A percentile compares a stretch with the other conserved stretches of the same genome.
These are phyloP conservation scores for Calonectria honghensis DNA, from an alignment of 2,329 filamentous ascomycete genomes.

Conservation along the genomic window DNA sequence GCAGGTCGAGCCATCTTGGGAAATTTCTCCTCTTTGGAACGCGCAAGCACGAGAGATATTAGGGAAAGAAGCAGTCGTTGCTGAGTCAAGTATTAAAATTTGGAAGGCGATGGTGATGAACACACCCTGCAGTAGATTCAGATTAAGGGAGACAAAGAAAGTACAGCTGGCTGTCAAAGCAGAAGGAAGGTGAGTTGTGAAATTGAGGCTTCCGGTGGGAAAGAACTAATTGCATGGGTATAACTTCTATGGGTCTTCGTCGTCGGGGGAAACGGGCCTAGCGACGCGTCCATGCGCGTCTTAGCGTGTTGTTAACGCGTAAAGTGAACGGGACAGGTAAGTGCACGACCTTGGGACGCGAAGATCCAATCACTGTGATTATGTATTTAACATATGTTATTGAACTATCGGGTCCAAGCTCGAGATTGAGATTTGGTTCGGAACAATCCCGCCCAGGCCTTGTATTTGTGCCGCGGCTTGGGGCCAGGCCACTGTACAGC, in stretches of 20 bases:
- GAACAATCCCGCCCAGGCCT: background rate
- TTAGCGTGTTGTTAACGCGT: constrained; percentile 31
- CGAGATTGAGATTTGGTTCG: background rate
- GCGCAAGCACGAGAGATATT: constrained; percentile 26
- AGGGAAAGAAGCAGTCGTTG: constrained; percentile 30
- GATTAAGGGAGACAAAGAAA: constrained; percentile 22
- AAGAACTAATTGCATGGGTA: constrained; percentile 28
- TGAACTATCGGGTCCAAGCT: background rate
- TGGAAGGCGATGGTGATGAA: constrained; percentile 1
- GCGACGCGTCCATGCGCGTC: constrained; percentile 38
- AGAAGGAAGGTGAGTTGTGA: constrained; percentile 33
- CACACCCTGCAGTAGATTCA: background rate
- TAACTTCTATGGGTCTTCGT: constrained; percentile 36
- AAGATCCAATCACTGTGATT: background rate
- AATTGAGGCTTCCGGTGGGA: constrained; percentile 29
- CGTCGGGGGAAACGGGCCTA: constrained; percentile 42
- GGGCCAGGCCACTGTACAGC: background rate
- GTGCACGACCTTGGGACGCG: constrained; percentile 27
- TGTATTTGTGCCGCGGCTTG: background rate
- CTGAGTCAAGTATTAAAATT: constrained; percentile 2
- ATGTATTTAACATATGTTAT: background rate
- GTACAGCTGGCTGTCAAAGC: background rate
- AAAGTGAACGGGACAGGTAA: constrained; percentile 30
- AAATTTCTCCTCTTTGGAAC: constrained; percentile 22
- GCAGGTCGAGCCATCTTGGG: constrained; percentile 53